Conservation (phyloP, 345 rosid species). For the Psidium friedrichsthalianum region DNA sequence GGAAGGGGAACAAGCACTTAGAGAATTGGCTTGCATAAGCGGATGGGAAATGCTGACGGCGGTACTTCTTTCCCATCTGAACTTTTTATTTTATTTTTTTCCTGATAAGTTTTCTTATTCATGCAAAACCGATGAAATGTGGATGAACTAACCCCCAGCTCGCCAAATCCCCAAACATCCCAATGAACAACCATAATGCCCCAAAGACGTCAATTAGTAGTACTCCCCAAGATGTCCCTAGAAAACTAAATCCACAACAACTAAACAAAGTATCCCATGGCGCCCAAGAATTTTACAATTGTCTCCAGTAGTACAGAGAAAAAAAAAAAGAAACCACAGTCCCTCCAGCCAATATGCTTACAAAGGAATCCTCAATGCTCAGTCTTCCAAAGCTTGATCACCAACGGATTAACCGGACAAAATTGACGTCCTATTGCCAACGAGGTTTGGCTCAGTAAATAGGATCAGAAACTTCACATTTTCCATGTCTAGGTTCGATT, state of each 20-base stretch:
- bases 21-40: fast-evolving
- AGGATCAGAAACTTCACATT: too few species aligned
- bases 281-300: not conserved
- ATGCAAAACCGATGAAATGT: too few species aligned
- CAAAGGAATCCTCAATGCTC: too few species aligned
- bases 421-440: too few species aligned
- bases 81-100: not conserved
- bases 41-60: not conserved
- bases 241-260: not conserved
- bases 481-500: too few species aligned
- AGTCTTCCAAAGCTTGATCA: too few species aligned
- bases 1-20: not conserved
- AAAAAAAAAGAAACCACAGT: too few species aligned
- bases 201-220: not conserved
- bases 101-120: not conserved
- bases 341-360: too few species aligned
- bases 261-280: not conserved
- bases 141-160: too few species aligned
- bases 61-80: not conserved
- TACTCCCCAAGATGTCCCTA: not conserved
- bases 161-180: too few species aligned
- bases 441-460: too few species aligned
- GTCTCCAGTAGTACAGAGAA: fast-evolving
- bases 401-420: too few species aligned
- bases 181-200: not conserved